phyloP scores from a whole-genome alignment of 1,284 basidiomycete species.

The Cystobasidium sp. region DNA sequence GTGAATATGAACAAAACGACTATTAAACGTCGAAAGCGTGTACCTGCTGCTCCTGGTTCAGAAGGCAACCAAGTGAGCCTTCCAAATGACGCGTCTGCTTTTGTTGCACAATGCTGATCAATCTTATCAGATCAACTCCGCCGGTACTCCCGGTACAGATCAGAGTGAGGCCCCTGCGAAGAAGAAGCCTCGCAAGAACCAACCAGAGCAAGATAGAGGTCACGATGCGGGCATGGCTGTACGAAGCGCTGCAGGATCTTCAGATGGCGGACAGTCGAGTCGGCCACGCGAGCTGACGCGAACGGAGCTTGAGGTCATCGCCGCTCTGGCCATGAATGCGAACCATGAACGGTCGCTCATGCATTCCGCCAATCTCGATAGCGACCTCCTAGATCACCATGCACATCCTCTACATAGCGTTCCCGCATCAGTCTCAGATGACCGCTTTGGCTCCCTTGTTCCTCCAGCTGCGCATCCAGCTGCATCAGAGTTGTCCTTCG shows the following conservation, averaged over 20 bases:
- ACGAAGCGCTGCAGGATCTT: not conserved
- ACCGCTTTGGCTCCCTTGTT: slow-evolving; percentile 25
- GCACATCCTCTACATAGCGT: slow-evolving; percentile 35
- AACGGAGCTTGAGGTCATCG: slow-evolving; percentile 39
- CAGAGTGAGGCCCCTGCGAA: slow-evolving; percentile 30
- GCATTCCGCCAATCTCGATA: slow-evolving; percentile 36
- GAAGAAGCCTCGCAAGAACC: slow-evolving; percentile 36
- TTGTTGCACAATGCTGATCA: not conserved
- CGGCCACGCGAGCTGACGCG: slow-evolving; percentile 30
- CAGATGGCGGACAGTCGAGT: not conserved
- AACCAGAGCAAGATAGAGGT: not conserved
- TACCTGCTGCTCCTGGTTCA: slow-evolving; percentile 62
- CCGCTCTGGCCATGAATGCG: slow-evolving; percentile 42
- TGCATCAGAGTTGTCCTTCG: slow-evolving; percentile 20
- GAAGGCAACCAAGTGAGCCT: slow-evolving; percentile 32
- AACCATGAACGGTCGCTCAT: slow-evolving; percentile 34
- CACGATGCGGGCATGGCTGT: slow-evolving; percentile 8
- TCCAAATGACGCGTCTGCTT: not conserved
- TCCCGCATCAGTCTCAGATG: slow-evolving; percentile 27
- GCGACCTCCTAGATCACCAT: slow-evolving; percentile 35
- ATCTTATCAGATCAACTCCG: slow-evolving; percentile 21
- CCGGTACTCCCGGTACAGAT: slow-evolving; percentile 26
- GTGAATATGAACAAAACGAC: slow-evolving; percentile 99
- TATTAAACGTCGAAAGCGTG: slow-evolving; percentile 95
- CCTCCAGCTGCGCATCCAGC: slow-evolving; percentile 16